Evolutionary conservation across 106 monocot genomes (phyloP).

Genomic region (Alisma plantagoaquatica): DNA sequence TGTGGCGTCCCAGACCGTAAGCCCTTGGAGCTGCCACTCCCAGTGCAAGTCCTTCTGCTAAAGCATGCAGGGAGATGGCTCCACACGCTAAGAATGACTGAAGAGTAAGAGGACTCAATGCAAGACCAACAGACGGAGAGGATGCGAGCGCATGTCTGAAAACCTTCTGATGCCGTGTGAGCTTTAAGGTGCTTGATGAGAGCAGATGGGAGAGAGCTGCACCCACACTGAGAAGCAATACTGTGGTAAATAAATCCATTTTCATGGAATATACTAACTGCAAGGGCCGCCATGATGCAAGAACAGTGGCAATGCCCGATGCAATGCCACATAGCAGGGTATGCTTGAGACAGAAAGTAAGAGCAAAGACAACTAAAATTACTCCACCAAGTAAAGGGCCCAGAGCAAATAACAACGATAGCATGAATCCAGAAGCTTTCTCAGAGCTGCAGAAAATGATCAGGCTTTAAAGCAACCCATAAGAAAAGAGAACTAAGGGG

Average conservation of each 20-base stretch:
- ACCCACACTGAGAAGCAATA: constrained; percentile 41
- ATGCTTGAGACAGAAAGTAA: constrained; percentile 49
- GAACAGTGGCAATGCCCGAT: constrained; percentile 71
- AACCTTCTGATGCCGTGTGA: constrained; percentile 38
- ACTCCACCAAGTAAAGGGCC: constrained; percentile 89
- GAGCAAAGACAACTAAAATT: constrained; percentile 49
- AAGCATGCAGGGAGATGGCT: constrained; percentile 65
- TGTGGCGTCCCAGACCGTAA: constrained; percentile 79
- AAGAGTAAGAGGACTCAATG: constrained; percentile 61
- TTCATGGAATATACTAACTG: constrained; percentile 65
- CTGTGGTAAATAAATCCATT: constrained; percentile 45
- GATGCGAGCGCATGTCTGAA: constrained; percentile 37
- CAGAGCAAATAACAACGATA: constrained; percentile 80
- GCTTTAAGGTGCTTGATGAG: constrained; percentile 36
- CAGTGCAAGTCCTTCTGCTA: constrained; percentile 81
- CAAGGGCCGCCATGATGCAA: constrained; percentile 78
- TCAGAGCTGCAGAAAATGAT: constrained; percentile 72
- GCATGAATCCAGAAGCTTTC: constrained; percentile 72
- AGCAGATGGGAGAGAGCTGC: constrained; percentile 29
- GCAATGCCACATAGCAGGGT: constrained; percentile 70
- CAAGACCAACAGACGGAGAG: constrained; percentile 28
- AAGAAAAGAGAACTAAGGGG: background rate
- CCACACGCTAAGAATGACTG: constrained; percentile 85
- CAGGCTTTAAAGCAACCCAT: background rate
- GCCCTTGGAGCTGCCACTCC: constrained; percentile 94